A percentile compares a stretch with the other conserved stretches of the same genome.
Conservation (phyloP, 2,329 filamentous ascomycete species). For the Paraphaeosphaeria minitans region DNA sequence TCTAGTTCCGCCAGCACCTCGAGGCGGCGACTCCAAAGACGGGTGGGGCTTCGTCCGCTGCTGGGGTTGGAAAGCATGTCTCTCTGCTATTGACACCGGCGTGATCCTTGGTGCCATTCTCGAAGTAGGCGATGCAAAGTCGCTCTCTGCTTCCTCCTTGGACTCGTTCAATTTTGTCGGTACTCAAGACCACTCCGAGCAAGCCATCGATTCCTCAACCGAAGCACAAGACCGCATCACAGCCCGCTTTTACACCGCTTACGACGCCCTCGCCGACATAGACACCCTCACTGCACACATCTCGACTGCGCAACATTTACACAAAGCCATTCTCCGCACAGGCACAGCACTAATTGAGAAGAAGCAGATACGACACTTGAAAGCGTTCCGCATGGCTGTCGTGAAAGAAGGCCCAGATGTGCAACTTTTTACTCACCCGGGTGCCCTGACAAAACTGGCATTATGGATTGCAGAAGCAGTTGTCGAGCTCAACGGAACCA, state of each 20-base stretch:
- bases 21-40: constrained; percentile 75
- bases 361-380: constrained; percentile 88
- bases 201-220: constrained; percentile 27
- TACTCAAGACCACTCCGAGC: constrained; percentile 32
- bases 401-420: constrained; percentile 95
- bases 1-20: constrained; percentile 73
- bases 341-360: constrained; percentile 92
- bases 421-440: constrained; percentile 87
- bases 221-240: constrained; percentile 53
- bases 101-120: constrained; percentile 89
- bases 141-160: constrained; percentile 37
- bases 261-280: constrained; percentile 62
- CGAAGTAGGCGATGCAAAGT: constrained; percentile 75
- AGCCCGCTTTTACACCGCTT: constrained; percentile 63
- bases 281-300: constrained; percentile 77
- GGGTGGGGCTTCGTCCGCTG: constrained; percentile 97
- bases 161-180: constrained; percentile 38
- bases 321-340: constrained; percentile 90
- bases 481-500: constrained; percentile 78
- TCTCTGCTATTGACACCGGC: constrained; percentile 93
- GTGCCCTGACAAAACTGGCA: constrained; percentile 89
- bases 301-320: constrained; percentile 83
- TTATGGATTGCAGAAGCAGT: constrained; percentile 95
- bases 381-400: constrained; percentile 92
- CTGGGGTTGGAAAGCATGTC: constrained; percentile 96